Base-by-base conservation (phyloP, 305 asterid species). In the Andrographis paniculata region DNA sequence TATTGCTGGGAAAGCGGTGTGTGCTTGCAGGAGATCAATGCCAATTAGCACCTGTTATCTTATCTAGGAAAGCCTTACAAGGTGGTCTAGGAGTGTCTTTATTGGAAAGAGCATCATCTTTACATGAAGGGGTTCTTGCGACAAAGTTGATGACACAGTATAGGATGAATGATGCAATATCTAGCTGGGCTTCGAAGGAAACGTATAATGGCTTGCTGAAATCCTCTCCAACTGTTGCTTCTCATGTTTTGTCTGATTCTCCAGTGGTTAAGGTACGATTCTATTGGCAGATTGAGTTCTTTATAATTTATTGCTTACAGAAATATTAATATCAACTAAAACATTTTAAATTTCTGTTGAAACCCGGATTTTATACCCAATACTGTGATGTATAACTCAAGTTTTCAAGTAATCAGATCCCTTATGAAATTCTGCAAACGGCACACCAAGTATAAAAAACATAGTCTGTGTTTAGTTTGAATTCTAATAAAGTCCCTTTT, bases 101-200 rank as follows among this genome's bases (percentile, higher is more conserved):
- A 42, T 69, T 89, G 62, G 96, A 86, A 62, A 78, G 98, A 64
- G 94, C 84, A 17, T 70, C 77, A 52, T 45, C 69, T 59, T 65
- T 89, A 71, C 98, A 86, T 28, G 79, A 70, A 50, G 94, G 84
- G 54, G 51, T 71, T 76, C 73, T 86, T 58, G 59, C 84, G 16
- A 80, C 95, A 40, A 78, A 65, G 70, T 69, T 89, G 55, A 76
- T 63, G 0, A 79, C 72, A 42, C 98, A 89, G 64, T 86, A 76
- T 53, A 70, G 98, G 68, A 89, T 89, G 98, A 76, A 89, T 37
- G 74, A 86, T 59, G 86, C 94, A 38, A 89, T 89, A 55, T 87
- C 98, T 47, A 78, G 92, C 75, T 89, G 98, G 98, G 98, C 94
- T 63, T 89, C 98, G 23, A 89, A 86, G 71, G 98, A 89, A 72